These are phyloP conservation scores for Lentinula boryana DNA, from an alignment of 768 basidiomycete species.

Conservation along the genomic window DNA sequence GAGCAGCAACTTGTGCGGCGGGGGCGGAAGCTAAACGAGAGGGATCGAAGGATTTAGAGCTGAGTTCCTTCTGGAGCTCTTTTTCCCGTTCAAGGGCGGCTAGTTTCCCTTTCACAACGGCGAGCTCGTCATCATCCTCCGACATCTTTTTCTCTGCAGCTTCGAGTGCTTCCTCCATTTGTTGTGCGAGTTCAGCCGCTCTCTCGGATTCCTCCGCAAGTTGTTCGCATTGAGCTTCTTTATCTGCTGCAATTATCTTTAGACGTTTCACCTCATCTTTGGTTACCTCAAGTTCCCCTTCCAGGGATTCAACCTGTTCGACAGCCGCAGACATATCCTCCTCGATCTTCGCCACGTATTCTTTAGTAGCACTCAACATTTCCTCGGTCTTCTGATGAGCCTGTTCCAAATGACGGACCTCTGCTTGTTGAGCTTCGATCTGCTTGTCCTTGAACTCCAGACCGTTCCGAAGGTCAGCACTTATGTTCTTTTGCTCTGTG, in stretches of 20 bases:
- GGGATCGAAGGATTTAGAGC: slow-evolving; percentile 19
- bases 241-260: slow-evolving; percentile 39
- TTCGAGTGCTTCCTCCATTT: slow-evolving; percentile 73
- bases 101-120: slow-evolving; percentile 45
- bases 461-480: slow-evolving; percentile 40
- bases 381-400: slow-evolving; percentile 16
- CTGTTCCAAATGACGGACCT: slow-evolving; percentile 22
- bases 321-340: slow-evolving; percentile 47
- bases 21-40: slow-evolving; percentile 16
- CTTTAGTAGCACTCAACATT: slow-evolving; percentile 43
- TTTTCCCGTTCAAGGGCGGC: slow-evolving; percentile 52
- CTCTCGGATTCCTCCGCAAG: slow-evolving; percentile 48
- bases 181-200: slow-evolving; percentile 49
- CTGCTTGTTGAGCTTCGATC: slow-evolving; percentile 23
- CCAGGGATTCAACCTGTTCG: slow-evolving; percentile 49
- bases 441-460: slow-evolving; percentile 31
- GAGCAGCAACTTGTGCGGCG: slow-evolving; percentile 10
- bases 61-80: slow-evolving; percentile 32
- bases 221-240: slow-evolving; percentile 40
- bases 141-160: slow-evolving; percentile 69
- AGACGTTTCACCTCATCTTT: slow-evolving; percentile 40
- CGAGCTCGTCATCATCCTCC: slow-evolving; percentile 49
- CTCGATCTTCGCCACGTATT: slow-evolving; percentile 54
- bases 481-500: slow-evolving; percentile 42
- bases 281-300: slow-evolving; percentile 43